Percentiles rank a stretch among this genome's conserved stretches.
These are phyloP conservation scores for Fusarium bactridioides DNA, from an alignment of 2,329 filamentous ascomycete genomes.

Conservation along the genomic window DNA sequence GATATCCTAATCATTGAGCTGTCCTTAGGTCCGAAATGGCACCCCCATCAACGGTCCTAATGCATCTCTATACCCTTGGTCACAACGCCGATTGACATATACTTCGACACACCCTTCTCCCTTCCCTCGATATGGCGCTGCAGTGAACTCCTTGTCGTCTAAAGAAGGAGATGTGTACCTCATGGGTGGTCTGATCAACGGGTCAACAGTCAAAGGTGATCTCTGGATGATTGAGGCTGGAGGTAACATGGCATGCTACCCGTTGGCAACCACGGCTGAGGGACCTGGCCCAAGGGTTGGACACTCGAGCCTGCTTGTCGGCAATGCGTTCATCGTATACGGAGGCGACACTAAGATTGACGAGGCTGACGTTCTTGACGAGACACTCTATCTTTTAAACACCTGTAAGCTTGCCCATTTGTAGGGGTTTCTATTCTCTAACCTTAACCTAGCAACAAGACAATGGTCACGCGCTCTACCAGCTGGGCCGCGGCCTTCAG, in stretches of 20 bases:
- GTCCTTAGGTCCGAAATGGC: constrained; percentile 63
- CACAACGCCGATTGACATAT: constrained; percentile 86
- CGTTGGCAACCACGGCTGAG: constrained; percentile 89
- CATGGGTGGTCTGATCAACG: constrained; percentile 96
- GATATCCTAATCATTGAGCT: constrained; percentile 14
- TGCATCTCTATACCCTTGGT: constrained; percentile 93
- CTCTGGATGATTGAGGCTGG: constrained; percentile 97
- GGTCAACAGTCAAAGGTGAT: constrained; percentile 94
- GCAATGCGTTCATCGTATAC: constrained; percentile 98
- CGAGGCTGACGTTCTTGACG: constrained; percentile 88
- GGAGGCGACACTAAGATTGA: constrained; percentile 98
- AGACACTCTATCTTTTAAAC: constrained; percentile 95
- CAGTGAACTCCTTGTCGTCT: constrained; percentile 89
- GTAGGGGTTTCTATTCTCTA: constrained; percentile 15
- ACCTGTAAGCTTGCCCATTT: constrained; percentile 74
- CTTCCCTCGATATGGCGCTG: constrained; percentile 95
- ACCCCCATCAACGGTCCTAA: constrained; percentile 65
- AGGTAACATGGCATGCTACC: constrained; percentile 87
- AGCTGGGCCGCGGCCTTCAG: constrained; percentile 82
- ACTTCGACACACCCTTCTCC: constrained; percentile 83
- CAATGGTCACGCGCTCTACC: constrained; percentile 97
- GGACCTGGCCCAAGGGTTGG: constrained; percentile 95
- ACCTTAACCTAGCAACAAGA: constrained; percentile 74
- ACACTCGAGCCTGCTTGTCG: constrained; percentile 91
- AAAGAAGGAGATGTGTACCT: constrained; percentile 98